These are phyloP conservation scores for Cucumis melo DNA, from an alignment of 306 rosid species.

Conservation along the genomic window DNA sequence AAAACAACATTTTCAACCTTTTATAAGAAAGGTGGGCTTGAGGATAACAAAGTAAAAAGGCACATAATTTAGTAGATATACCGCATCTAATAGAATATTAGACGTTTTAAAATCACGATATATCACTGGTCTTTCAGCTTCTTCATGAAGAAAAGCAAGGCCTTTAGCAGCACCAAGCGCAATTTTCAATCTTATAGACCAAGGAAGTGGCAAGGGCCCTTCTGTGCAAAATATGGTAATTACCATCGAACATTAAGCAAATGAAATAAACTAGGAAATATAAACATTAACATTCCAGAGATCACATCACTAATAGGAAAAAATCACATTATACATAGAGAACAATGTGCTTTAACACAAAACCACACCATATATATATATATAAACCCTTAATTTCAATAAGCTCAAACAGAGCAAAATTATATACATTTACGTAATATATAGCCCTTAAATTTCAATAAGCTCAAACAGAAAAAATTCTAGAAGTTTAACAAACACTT, in stretches of 20 bases:
- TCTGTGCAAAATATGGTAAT: slow-evolving; percentile 33
- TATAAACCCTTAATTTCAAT: background rate
- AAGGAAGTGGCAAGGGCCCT: slow-evolving; percentile 98
- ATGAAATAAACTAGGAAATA: background rate
- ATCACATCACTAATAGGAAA: background rate
- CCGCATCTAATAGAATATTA: slow-evolving; percentile 86
- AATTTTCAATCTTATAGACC: slow-evolving; percentile 93
- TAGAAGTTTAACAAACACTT: background rate
- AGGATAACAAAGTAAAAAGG: background rate
- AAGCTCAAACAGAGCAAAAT: background rate
- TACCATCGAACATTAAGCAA: slow-evolving; percentile 21
- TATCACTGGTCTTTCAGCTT: slow-evolving; percentile 66
- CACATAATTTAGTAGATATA: slow-evolving; percentile 20
- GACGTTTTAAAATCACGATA: slow-evolving; percentile 98
- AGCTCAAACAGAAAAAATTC: background rate
- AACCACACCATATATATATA: background rate
- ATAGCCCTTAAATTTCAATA: background rate
- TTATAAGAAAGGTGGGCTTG: slow-evolving; percentile 7
- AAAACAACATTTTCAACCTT: slow-evolving; percentile 8
- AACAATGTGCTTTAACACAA: background rate
- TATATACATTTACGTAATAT: background rate
- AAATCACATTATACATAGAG: background rate
- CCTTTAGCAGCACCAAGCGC: slow-evolving; percentile 97
- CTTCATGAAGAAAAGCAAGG: slow-evolving; percentile 92
- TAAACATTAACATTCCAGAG: background rate